Evolutionary conservation across 2,329 filamentous ascomycete genomes (phyloP).

Genomic region (Fusarium brachygibbosum): DNA sequence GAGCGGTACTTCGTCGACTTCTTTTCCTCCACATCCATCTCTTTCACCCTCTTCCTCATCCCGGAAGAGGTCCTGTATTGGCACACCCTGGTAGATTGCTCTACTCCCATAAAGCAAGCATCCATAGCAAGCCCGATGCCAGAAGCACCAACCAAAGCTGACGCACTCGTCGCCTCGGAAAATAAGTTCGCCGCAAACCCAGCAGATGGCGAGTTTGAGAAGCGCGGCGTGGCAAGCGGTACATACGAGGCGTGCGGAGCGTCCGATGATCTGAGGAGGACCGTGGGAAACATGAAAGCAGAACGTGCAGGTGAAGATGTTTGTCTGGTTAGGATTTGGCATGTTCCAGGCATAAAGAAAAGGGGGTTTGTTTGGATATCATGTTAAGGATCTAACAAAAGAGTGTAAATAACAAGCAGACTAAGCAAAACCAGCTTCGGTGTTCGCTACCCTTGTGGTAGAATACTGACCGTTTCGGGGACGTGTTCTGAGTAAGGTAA

Average conservation of each 20-base stretch:
- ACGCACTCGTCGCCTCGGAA: slow-evolving; percentile 67
- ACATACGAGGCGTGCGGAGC: slow-evolving; percentile 64
- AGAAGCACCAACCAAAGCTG: slow-evolving; percentile 72
- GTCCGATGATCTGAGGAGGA: slow-evolving; percentile 59
- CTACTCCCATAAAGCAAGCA: slow-evolving; percentile 66
- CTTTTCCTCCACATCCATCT: slow-evolving; percentile 48
- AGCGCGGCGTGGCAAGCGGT: slow-evolving; percentile 61
- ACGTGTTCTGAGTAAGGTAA: background rate
- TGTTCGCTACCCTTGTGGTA: background rate
- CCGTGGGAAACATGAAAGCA: slow-evolving; percentile 62
- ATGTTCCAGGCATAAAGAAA: slow-evolving; percentile 22
- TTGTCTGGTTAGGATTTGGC: slow-evolving; percentile 17
- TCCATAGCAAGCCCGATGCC: slow-evolving; percentile 69
- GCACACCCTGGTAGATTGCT: slow-evolving; percentile 54
- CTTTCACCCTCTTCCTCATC: slow-evolving; percentile 5
- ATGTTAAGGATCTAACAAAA: slow-evolving; percentile 14
- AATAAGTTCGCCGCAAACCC: slow-evolving; percentile 69
- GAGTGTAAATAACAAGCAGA: slow-evolving; percentile 7
- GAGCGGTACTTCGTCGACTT: slow-evolving; percentile 63
- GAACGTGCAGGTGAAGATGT: slow-evolving; percentile 68
- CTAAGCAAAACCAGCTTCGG: background rate
- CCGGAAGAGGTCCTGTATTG: slow-evolving; percentile 54
- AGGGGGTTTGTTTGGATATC: background rate
- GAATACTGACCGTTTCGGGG: no score
- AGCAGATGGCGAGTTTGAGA: slow-evolving; percentile 68